Conservation (phyloP, 2,329 filamentous ascomycete species). For the Orbilia quercus region DNA sequence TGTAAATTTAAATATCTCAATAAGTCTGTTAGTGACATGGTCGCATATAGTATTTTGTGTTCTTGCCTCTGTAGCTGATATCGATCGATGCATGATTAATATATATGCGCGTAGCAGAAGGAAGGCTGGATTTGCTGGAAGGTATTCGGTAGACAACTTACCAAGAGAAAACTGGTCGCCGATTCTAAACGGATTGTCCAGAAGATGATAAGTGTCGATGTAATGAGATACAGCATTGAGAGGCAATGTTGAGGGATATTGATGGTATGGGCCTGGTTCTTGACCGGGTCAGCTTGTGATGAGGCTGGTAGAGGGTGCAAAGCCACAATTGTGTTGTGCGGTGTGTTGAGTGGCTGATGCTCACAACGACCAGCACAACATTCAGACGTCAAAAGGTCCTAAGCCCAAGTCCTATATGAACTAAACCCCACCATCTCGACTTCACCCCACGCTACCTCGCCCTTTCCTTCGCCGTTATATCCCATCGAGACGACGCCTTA, state of each 20-base stretch:
- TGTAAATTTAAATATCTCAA: conserved; percentile 20
- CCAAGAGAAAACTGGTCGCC: not conserved
- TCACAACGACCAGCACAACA: conserved; percentile 43
- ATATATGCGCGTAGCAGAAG: not conserved
- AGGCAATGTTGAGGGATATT: conserved; percentile 11
- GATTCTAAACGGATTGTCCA: not conserved
- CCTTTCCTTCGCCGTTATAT: conserved; percentile 15
- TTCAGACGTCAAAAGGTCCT: conserved; percentile 33
- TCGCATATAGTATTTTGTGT: not conserved
- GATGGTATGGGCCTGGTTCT: not conserved
- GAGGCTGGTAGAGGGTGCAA: conserved; percentile 1
- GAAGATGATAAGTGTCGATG: no score
- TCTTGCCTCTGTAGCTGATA: no score
- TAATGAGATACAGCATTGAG: not conserved
- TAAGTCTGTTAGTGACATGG: not conserved
- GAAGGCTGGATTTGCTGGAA: conserved; percentile 3
- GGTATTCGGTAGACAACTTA: not conserved
- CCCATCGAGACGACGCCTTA: conserved; percentile 18
- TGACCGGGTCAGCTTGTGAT: no score
- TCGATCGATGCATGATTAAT: not conserved
- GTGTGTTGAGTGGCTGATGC: conserved; percentile 38
- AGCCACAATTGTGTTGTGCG: conserved; percentile 12
- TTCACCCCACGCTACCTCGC: conserved; percentile 24
- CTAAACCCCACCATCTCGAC: conserved; percentile 41
- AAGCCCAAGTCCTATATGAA: conserved; percentile 5